Evolutionary conservation across 1,139 yeast genomes (phyloP).

Genomic region (Barnettozyma hawaiiensis): DNA sequence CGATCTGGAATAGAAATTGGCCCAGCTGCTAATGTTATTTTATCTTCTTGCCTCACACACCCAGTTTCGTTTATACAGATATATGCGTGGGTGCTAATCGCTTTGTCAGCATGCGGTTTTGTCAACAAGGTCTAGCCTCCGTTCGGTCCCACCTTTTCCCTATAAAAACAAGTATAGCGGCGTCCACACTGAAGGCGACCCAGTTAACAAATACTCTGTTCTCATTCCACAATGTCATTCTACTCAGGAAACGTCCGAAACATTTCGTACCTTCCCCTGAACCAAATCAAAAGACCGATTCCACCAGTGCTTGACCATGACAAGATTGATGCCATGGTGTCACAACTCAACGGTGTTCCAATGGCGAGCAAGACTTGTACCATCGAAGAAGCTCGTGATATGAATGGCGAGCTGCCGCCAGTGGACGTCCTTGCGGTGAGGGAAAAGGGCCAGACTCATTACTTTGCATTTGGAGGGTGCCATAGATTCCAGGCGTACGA

Average conservation of each 20-base stretch:
- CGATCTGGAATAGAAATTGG: too few species aligned
- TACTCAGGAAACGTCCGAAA: slow-evolving; percentile 42
- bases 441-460: slow-evolving; percentile 53
- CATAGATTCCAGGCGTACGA: slow-evolving; percentile 80
- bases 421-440: slow-evolving; percentile 67
- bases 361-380: slow-evolving; percentile 59
- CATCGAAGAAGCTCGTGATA: slow-evolving; percentile 38
- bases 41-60: too few species aligned
- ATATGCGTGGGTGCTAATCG: too few species aligned
- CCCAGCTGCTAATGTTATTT: too few species aligned
- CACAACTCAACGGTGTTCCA: slow-evolving; percentile 62
- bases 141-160: too few species aligned
- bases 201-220: too few species aligned
- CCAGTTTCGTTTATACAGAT: too few species aligned
- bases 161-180: too few species aligned
- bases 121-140: too few species aligned
- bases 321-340: slow-evolving; percentile 75
- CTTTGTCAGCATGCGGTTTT: too few species aligned
- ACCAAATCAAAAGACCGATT: slow-evolving; percentile 68
- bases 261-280: slow-evolving; percentile 55
- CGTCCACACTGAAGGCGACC: too few species aligned
- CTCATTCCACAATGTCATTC: slow-evolving; percentile 38
- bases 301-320: slow-evolving; percentile 72
- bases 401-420: slow-evolving; percentile 62
- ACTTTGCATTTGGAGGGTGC: slow-evolving; percentile 84